These are phyloP conservation scores for Phytopythium ostracodes DNA, from an alignment of 352 stramenopile species.

Conservation along the genomic window DNA sequence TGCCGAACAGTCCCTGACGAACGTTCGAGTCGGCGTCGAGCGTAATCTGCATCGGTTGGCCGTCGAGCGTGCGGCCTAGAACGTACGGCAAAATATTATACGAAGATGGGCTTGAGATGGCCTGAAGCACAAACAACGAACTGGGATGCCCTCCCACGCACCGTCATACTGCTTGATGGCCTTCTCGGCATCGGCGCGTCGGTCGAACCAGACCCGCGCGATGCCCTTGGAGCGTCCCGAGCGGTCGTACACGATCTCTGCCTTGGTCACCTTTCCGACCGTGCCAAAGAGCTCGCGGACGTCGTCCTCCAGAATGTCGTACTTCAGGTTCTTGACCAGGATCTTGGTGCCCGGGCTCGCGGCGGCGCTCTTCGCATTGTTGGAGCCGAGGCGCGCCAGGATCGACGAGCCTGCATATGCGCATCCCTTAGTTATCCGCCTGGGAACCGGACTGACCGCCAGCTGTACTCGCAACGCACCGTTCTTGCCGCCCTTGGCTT, in stretches of 20 bases:
- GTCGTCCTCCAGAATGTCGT: slow-evolving; percentile 80
- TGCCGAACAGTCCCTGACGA: slow-evolving; percentile 73
- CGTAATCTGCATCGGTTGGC: slow-evolving; percentile 71
- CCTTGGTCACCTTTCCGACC: slow-evolving; percentile 70
- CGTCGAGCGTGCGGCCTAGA: slow-evolving; percentile 68
- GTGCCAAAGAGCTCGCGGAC: slow-evolving; percentile 76
- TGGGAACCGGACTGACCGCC: background rate
- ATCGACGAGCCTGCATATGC: slow-evolving; percentile 43
- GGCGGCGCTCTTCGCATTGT: slow-evolving; percentile 21
- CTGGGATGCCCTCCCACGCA: slow-evolving; percentile 9
- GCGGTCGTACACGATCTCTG: slow-evolving; percentile 81
- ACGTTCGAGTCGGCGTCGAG: slow-evolving; percentile 71
- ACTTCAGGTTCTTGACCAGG: slow-evolving; percentile 82
- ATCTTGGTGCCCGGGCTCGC: slow-evolving; percentile 58
- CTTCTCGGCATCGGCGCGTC: slow-evolving; percentile 65
- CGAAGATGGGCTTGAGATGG: background rate
- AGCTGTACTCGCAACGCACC: slow-evolving; percentile 15
- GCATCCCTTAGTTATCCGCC: background rate
- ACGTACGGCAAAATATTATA: background rate
- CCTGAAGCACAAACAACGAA: background rate
- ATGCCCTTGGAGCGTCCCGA: slow-evolving; percentile 80
- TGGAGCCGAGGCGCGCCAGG: slow-evolving; percentile 60
- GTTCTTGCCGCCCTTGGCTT: slow-evolving; percentile 53
- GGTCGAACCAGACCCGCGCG: slow-evolving; percentile 72
- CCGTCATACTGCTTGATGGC: slow-evolving; percentile 83